A percentile compares a stretch with the other conserved stretches of the same genome.
Evolutionary conservation across 148 eudicot genomes (phyloP).

Genomic region (Cornus kousa): DNA sequence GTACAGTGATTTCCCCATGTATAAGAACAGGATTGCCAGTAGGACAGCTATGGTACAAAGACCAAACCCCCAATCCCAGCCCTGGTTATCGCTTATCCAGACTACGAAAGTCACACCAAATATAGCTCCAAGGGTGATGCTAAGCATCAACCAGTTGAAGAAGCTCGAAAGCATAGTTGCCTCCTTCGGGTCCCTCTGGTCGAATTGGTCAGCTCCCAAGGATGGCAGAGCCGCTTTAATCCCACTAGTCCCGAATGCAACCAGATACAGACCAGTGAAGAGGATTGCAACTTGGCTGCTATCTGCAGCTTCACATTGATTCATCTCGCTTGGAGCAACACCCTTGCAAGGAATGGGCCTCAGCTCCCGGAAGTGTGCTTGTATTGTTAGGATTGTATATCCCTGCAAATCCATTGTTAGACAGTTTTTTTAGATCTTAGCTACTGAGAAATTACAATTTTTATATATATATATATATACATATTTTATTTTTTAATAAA

Average conservation of each 20-base stretch:
- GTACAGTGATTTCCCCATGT: constrained; percentile 37
- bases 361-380: constrained; percentile 41
- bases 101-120: constrained; percentile 46
- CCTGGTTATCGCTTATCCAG: constrained; percentile 38
- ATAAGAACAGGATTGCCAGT: constrained; percentile 28
- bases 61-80: constrained; percentile 53
- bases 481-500: no score
- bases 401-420: constrained; percentile 29
- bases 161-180: constrained; percentile 33
- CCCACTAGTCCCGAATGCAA: constrained; percentile 42
- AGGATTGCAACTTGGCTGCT: constrained; percentile 30
- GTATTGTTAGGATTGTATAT: constrained; percentile 37
- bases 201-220: constrained; percentile 57
- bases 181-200: constrained; percentile 41
- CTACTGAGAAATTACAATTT: no score
- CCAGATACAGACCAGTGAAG: constrained; percentile 40
- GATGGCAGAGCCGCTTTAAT: constrained; percentile 49
- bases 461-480: no score
- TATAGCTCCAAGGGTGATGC: constrained; percentile 28
- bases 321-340: constrained; percentile 12
- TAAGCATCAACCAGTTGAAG: constrained; percentile 42
- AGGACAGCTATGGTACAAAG: constrained; percentile 33
- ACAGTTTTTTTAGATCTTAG: background rate
- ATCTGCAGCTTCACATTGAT: constrained; percentile 34
- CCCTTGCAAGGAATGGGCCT: constrained; percentile 52